Base-by-base conservation (phyloP, 805 yeast species). In the Saccharomycopsis fodiens region DNA sequence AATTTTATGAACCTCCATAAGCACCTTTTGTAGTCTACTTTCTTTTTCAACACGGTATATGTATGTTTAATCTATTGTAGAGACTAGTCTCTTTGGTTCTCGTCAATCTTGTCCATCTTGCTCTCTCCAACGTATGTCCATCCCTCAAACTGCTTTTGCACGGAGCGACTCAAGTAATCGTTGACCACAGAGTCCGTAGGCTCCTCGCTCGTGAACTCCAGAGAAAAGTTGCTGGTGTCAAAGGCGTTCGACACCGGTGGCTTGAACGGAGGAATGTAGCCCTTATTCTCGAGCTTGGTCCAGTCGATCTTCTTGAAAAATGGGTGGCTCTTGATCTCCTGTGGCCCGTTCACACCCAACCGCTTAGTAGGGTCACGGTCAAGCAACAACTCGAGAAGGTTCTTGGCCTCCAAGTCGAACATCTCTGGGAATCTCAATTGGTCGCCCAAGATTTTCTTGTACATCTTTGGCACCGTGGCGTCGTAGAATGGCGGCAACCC, bases 131-230 rank as follows among this genome's bases (percentile, higher is more conserved):
- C 85, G 63, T 89, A 91, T 2, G 97, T 91, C 98, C 98, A 93
- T 4, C 98, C 97, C 39, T 96, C 97, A 70, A 93, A 93, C 66
- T 93, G 97, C 60, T 84, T 79, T 64, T 93, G 98, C n/a, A 93
- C 96, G 56, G 89, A 78, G 56, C 88, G 97, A 58, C 94, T 85
- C 52, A 93, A 72, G 55, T 76, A 86, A 58, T 86, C 95, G 61
- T 89, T 95, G 15, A 89, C 96, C 10, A 93, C 97, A 51, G 95
- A 85, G 61, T 93, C 98, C 54, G 86, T 82, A 3, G 98, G 97
- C 55, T 82, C 79, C 58, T 93, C 97, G 57, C 72, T 82, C 3
- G 98, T 93, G 60, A 93, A 93, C 59, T 85, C 95, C 52, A 79
- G 76, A 60, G 91, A 96, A 58, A 93, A 93, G 62, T 93, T 93